Evolutionary conservation across 805 yeast species (phyloP), one percentile per base, ranked within the genome.

Genomic region (Yarrowia sp.): DNA sequence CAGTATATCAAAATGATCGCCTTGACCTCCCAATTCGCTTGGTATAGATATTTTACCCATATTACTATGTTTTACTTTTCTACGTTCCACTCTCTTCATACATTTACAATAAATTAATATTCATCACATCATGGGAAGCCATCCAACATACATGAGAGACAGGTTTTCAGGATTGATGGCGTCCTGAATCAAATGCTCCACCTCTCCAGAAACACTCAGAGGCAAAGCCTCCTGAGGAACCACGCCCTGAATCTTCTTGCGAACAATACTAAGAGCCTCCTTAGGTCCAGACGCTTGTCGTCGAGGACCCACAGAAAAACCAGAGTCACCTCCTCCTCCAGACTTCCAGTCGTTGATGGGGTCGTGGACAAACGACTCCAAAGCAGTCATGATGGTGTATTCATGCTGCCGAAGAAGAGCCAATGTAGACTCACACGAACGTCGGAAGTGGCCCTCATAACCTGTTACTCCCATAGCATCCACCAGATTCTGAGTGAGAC

Each of bases 321-420:
- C 64, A 2, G 66, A 26, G 22, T 48, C 58, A 4, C 48, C 33
- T 21, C 28, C 76, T 21, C 28, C 76, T 68, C 76, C 78, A 71
- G 71, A 70, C 38, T 80, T 81, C 91, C 92, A 88, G 70, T 90
- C 96, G 74, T 90, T 85, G 64, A 91, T 86, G 0, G 97, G 96
- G 75, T 95, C 99, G 73, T 95, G 90, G 67, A 95, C 79, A 73
- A 95, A 90, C 0, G 97, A 89, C 75, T 95, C 98, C 71, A 96
- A 81, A 49, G 91, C 88, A 71, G 92, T 93, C 89, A 92, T 88
- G 69, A 95, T 77, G 19, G 90, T 85, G 9, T 90, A 87, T 72
- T 93, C 97, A 72, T 93, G 87, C 19, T 79, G 83, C 67, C 98
- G 80, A 65, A 95, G 79, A 32, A 92, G 75, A 4, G 80, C 76